phyloP scores from a whole-genome alignment of 2,329 filamentous ascomycete genomes.

The Aureobasidium sp. region DNA sequence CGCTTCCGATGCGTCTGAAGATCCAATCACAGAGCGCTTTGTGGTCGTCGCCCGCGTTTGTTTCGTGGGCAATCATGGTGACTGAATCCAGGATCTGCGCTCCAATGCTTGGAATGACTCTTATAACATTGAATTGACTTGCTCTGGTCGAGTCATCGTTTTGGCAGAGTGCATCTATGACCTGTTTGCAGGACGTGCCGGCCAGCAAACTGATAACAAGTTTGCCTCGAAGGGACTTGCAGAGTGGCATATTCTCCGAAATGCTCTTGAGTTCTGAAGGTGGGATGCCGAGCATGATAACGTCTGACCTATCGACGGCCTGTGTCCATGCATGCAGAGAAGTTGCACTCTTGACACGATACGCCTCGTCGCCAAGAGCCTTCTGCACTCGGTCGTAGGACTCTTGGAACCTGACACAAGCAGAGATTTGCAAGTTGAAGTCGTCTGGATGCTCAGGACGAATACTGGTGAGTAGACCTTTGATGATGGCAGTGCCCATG shows the following conservation, averaged over 20 bases:
- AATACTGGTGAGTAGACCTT: slow-evolving; percentile 18
- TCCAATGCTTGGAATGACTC: slow-evolving; percentile 23
- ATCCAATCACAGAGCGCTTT: slow-evolving; percentile 9
- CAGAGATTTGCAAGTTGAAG: background rate
- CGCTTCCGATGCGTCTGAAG: slow-evolving; percentile 19
- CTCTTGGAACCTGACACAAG: slow-evolving; percentile 9
- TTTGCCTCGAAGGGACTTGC: slow-evolving; percentile 19
- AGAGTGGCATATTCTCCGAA: slow-evolving; percentile 14
- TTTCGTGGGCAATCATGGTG: slow-evolving; percentile 22
- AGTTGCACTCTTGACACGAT: background rate
- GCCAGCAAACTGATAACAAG: slow-evolving; percentile 22
- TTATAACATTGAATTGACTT: slow-evolving; percentile 18
- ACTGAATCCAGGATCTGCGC: slow-evolving; percentile 20
- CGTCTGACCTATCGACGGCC: slow-evolving; percentile 17
- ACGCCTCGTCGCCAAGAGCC: background rate
- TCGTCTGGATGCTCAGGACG: background rate
- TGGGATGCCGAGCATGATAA: slow-evolving; percentile 21
- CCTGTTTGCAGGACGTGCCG: slow-evolving; percentile 19
- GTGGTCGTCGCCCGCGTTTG: slow-evolving; percentile 5
- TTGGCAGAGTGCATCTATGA: slow-evolving; percentile 12
- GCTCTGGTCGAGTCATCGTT: background rate
- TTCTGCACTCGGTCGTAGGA: background rate
- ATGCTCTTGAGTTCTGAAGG: slow-evolving; percentile 19
- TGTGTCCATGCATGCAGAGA: background rate
- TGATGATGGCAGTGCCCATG: slow-evolving; percentile 23